Conservation (phyloP, 768 basidiomycete genomes). For the Xanthoconium purpureum region DNA sequence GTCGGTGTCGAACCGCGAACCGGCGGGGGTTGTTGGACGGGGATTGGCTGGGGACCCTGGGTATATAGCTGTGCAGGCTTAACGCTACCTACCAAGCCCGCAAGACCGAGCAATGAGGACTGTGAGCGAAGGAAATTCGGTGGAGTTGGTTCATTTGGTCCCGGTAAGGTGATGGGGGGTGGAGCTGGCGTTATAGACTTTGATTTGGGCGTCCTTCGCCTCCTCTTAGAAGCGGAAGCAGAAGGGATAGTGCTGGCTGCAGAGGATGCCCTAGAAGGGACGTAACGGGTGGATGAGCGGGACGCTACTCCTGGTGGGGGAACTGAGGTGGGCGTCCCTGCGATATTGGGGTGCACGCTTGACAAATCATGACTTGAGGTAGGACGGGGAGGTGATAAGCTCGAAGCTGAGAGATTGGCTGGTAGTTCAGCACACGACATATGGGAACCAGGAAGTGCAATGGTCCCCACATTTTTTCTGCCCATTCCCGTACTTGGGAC, state of each 20-base stretch:
- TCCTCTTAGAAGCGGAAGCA: constrained; percentile 23
- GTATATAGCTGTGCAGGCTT: constrained; percentile 43
- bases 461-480: constrained; percentile 82
- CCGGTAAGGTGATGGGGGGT: constrained; percentile 61
- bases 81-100: constrained; percentile 66
- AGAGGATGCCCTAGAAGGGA: constrained; percentile 13
- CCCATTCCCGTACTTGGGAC: constrained; percentile 25
- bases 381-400: constrained; percentile 32
- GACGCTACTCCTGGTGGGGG: constrained; percentile 7
- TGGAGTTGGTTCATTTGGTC: constrained; percentile 58
- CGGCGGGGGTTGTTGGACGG: constrained; percentile 39
- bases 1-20: constrained; percentile 50
- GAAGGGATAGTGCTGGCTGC: background rate
- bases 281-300: constrained; percentile 11
- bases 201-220: constrained; percentile 34
- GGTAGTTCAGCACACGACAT: constrained; percentile 78
- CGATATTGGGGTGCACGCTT: constrained; percentile 35
- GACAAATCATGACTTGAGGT: constrained; percentile 28
- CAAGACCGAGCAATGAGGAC: constrained; percentile 65
- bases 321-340: background rate
- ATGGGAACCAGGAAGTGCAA: constrained; percentile 97
- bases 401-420: constrained; percentile 73
- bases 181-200: constrained; percentile 45
- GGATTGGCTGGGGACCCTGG: background rate
- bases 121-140: constrained; percentile 73